Base-by-base conservation (phyloP, 2,329 filamentous ascomycete genomes). In the Blastomyces parvus region DNA sequence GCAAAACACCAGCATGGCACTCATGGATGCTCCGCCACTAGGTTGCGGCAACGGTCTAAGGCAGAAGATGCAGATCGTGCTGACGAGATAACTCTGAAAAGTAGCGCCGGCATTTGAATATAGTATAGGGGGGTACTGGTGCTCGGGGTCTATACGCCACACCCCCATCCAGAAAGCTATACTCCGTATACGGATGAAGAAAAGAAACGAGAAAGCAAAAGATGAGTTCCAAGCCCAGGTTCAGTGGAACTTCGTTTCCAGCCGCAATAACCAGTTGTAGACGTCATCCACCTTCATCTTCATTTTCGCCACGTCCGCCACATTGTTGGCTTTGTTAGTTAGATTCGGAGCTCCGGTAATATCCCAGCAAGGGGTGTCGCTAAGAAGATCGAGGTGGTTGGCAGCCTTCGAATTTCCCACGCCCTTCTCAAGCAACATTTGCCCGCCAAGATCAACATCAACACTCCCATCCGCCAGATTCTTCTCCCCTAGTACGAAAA, bases 401-500 rank as follows among this genome's bases (percentile, higher is more conserved):
- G 27, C 5, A 59, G 66, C 69, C 62, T 70, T 64, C 2, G 68
- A 68, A 46, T 66, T 68, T 4, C 66, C 67, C 59, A 74, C 73
- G 8, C 72, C 70, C 62, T 76, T 77, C 67, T 78, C 77, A 64
- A 40, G 55, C 30, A 78, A 74, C 57, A 77, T 68, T 66, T 79
- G 78, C 1, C 74, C 76, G 6, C 72, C 74, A 22, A 79, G 55
- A 64, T 79, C 76, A 25, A 79, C 64, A 33, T 74, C 74, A 40
- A 91, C 78, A n/a, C 79, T 82, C 48, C 80, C 79, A 17, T 79
- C 80, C n/a, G 79, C 76, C 2, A 89, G 74, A 68, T 92, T 86
- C 63, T 81, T 81, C 38, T 84, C 79, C 0, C 91, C 91, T 13
- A 94, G 79, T 1, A 91, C 85, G 40, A 90, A 81, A 61, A 94